These are phyloP conservation scores for Leishmania lainsoni DNA, from an alignment of 208 protist species.

Conservation along the genomic window DNA sequence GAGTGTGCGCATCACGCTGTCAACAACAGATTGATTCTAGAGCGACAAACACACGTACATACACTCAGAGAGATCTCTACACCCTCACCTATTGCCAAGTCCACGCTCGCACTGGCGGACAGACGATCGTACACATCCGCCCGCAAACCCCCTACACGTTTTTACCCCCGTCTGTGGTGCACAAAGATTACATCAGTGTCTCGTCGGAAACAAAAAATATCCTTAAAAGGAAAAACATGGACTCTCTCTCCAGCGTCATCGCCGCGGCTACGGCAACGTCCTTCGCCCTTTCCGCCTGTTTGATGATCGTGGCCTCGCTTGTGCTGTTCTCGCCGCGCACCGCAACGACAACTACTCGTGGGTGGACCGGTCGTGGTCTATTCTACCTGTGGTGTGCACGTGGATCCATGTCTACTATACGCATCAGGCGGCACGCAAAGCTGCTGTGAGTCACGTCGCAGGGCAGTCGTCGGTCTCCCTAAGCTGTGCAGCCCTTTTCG, in stretches of 20 bases:
- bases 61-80: background rate
- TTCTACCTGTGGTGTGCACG: conserved; percentile 69
- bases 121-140: background rate
- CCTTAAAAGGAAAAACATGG: background rate
- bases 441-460: background rate
- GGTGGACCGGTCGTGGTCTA: conserved; percentile 83
- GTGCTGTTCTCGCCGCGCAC: conserved; percentile 55
- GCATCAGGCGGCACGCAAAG: background rate
- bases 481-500: conserved; percentile 44
- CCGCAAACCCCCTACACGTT: background rate
- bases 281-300: conserved; percentile 24
- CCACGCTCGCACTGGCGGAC: background rate
- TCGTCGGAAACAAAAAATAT: background rate
- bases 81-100: too few relatives aligned
- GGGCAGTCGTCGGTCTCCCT: conserved; percentile 2
- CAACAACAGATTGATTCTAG: background rate
- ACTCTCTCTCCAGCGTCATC: background rate
- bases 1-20: background rate
- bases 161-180: background rate
- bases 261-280: conserved; percentile 18
- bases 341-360: conserved; percentile 78
- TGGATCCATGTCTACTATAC: conserved; percentile 65
- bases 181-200: background rate
- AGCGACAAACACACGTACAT: background rate
- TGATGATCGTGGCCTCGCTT: conserved; percentile 53